Evolutionary conservation across 345 rosid genomes (phyloP), one percentile per base, ranked within the genome.

Genomic region (Cardiospermum halicacabum): DNA sequence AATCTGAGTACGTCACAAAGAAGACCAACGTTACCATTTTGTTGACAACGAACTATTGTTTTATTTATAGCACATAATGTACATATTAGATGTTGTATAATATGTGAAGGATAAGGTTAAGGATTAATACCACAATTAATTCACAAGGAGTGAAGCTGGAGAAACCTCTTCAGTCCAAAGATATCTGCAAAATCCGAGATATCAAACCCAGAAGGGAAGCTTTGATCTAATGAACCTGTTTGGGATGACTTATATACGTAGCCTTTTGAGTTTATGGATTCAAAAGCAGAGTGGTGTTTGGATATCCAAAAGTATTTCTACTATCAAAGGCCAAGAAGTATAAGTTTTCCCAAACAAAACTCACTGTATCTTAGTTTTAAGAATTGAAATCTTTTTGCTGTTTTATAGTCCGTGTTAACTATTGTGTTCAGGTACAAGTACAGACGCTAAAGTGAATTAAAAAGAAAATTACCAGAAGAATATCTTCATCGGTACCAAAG

Each of bases 401-500:
- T 18, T 22, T 51, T 51, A n/a, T 50, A 3, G 27, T 26, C 21
- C n/a, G n/a, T n/a, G n/a, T n/a, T n/a, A n/a, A n/a, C n/a, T n/a
- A n/a, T n/a, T n/a, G n/a, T n/a, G n/a, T n/a, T n/a, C n/a, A n/a
- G n/a, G n/a, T n/a, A n/a, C n/a, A n/a, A n/a, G n/a, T n/a, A n/a
- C n/a, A n/a, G n/a, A n/a, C n/a, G n/a, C n/a, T n/a, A n/a, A n/a
- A n/a, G n/a, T n/a, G n/a, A n/a, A n/a, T n/a, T n/a, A n/a, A n/a
- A n/a, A n/a, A 55, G 54, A 54, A 37, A 55, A 31, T 81, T 83
- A 89, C 96, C 89, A 87, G 56, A 59, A 87, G 85, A 77, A 89
- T 85, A 82, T 89, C 96, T 77, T 89, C 96, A 8, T 89, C 96
- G 2, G 96, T 89, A 24, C 96, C 92, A 56, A 75, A 88, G 18